Evolutionary conservation across 306 rosid genomes (phyloP).

Genomic region (Senna tora): DNA sequence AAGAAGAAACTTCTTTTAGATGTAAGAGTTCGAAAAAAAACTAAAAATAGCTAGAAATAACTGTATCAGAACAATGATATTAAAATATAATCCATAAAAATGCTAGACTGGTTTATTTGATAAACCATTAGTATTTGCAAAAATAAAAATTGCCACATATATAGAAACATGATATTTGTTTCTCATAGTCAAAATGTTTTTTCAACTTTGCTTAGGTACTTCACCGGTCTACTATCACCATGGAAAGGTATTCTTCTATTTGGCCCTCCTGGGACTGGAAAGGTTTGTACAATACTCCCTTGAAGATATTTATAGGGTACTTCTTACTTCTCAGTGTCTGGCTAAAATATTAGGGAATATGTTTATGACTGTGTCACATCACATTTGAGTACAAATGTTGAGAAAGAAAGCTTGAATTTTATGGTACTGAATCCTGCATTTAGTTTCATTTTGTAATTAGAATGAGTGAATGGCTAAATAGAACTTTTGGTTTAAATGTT

Average conservation of each 20-base stretch:
- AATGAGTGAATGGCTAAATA: neutral
- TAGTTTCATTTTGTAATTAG: constrained; percentile 1
- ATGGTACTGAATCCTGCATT: neutral
- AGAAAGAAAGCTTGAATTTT: neutral
- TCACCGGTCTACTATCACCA: constrained; percentile 88
- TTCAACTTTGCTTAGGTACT: constrained; percentile 63
- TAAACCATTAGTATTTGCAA: constrained; percentile 14
- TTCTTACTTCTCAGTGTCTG: constrained; percentile 28
- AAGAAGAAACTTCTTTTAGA: neutral
- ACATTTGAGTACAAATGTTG: neutral
- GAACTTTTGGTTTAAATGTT: constrained; percentile 38
- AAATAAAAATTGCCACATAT: constrained; percentile 4
- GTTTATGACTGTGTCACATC: neutral
- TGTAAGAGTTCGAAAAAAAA: too few relatives aligned
- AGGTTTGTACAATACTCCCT: constrained; percentile 61
- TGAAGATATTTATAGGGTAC: neutral
- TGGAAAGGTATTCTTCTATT: constrained; percentile 99
- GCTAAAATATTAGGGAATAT: constrained; percentile 10
- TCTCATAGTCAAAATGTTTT: constrained; percentile 36
- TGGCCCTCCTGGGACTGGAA: constrained; percentile 99
- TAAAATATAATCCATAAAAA: neutral
- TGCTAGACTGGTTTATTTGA: constrained; percentile 3
- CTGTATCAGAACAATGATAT: constrained; percentile 8
- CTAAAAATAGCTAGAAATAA: constrained; percentile 28
- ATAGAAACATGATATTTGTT: neutral